phyloP scores from a whole-genome alignment of 306 rosid species.

The Ammopiptanthus mongolicus region DNA sequence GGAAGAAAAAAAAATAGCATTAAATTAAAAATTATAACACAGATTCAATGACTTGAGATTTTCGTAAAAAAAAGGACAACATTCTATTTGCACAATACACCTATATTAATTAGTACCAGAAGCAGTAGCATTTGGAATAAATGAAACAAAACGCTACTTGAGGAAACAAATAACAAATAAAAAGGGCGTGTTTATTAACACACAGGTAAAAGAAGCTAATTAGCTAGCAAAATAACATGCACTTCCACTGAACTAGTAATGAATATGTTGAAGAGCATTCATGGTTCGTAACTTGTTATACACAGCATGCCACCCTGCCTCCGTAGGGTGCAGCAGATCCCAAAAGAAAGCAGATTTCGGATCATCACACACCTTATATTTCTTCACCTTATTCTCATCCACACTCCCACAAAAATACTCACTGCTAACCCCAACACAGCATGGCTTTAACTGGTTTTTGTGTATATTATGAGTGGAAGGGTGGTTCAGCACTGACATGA shows the following conservation, averaged over 20 bases:
- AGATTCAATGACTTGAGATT: background rate
- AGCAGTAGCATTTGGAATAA: background rate
- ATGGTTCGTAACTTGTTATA: conserved; percentile 28
- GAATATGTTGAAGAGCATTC: conserved; percentile 28
- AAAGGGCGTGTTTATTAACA: background rate
- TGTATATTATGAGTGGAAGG: conserved; percentile 34
- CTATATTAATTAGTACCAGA: background rate
- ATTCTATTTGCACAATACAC: background rate
- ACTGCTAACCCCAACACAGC: conserved; percentile 59
- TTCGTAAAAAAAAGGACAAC: background rate
- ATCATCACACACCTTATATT: conserved; percentile 53
- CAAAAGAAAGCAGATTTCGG: conserved; percentile 77
- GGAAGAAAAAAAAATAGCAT: too few species aligned
- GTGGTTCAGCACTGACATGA: conserved; percentile 51
- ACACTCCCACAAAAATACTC: conserved; percentile 58
- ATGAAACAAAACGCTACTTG: background rate
- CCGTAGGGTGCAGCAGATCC: conserved; percentile 76
- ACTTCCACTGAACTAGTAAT: background rate
- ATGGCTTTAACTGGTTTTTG: conserved; percentile 59
- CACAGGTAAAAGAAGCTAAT: background rate
- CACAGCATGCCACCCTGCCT: conserved; percentile 82
- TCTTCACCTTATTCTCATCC: conserved; percentile 41
- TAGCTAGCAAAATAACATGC: background rate
- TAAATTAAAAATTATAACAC: too few species aligned
- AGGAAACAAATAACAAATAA: background rate